phyloP scores from a whole-genome alignment of 2,329 filamentous ascomycete genomes.

The Apiospora sp. region DNA sequence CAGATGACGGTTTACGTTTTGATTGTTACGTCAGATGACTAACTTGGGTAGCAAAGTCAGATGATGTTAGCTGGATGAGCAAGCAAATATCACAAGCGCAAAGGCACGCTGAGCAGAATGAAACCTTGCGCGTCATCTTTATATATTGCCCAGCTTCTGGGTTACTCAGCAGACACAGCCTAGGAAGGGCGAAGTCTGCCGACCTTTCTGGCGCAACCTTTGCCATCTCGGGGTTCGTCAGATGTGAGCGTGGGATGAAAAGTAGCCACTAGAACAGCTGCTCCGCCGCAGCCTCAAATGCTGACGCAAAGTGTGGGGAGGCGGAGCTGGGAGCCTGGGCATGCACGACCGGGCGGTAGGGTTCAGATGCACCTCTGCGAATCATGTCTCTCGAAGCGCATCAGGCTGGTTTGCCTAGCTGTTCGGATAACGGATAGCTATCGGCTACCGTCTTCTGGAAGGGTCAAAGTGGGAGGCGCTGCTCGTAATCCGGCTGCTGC shows the following conservation, averaged over 20 bases:
- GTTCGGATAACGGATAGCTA: background rate
- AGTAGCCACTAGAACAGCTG: background rate
- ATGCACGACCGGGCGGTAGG: constrained; percentile 12
- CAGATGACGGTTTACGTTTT: background rate
- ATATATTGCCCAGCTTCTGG: constrained; percentile 16
- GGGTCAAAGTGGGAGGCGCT: background rate
- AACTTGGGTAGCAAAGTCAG: constrained; percentile 2
- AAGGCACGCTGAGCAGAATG: background rate
- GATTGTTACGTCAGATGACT: constrained; percentile 9
- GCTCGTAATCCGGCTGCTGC: background rate
- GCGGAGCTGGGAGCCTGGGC: background rate
- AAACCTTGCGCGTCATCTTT: constrained; percentile 10
- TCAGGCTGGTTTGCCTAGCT: background rate
- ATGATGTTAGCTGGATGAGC: background rate
- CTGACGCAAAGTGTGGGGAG: constrained; percentile 16
- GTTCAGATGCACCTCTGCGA: background rate
- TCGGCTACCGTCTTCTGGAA: background rate
- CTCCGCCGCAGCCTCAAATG: constrained; percentile 7
- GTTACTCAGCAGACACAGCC: constrained; percentile 17
- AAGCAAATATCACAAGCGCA: constrained; percentile 9
- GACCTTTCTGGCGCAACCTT: background rate
- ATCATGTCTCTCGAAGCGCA: background rate
- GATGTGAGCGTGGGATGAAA: background rate
- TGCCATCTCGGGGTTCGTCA: background rate
- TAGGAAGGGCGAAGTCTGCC: background rate